Percentiles rank a stretch among this genome's conserved stretches.
These are phyloP conservation scores for Candida manassasensis DNA, from an alignment of 805 yeast species.

Conservation along the genomic window DNA sequence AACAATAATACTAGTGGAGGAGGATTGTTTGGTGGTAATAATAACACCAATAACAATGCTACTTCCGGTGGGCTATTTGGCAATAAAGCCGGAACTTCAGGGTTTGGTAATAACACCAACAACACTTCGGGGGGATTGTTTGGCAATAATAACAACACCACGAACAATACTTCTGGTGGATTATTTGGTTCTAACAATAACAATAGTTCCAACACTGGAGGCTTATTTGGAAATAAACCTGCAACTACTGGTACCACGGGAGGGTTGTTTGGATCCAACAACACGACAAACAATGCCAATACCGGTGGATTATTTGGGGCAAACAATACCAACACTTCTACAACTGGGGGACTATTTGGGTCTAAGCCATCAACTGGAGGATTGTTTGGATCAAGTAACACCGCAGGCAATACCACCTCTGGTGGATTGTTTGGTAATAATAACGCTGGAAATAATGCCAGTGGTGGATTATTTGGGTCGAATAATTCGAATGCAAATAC, in stretches of 20 bases:
- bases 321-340: slow-evolving; percentile 9
- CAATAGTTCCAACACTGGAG: slow-evolving; percentile 27
- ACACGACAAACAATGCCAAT: slow-evolving; percentile 4
- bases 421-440: slow-evolving; percentile 13
- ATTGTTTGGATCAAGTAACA: slow-evolving; percentile 30
- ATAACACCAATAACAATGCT: slow-evolving; percentile 10
- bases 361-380: slow-evolving; percentile 6
- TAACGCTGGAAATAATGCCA: slow-evolving; percentile 9
- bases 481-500: slow-evolving; percentile 16
- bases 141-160: slow-evolving; percentile 10
- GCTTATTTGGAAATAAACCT: slow-evolving; percentile 38
- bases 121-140: slow-evolving; percentile 10
- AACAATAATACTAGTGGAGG: slow-evolving; percentile 15
- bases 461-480: slow-evolving; percentile 16
- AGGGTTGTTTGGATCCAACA: slow-evolving; percentile 38
- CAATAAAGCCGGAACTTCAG: slow-evolving; percentile 16
- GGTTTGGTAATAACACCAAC: not conserved
- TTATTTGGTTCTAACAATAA: slow-evolving; percentile 12
- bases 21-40: slow-evolving; percentile 24
- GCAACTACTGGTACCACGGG: slow-evolving; percentile 23
- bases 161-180: slow-evolving; percentile 16
- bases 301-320: slow-evolving; percentile 36
- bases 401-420: slow-evolving; percentile 12
- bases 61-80: slow-evolving; percentile 44
- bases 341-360: slow-evolving; percentile 21